Evolutionary conservation across 768 basidiomycete species (phyloP), one percentile per base, ranked within the genome.

Genomic region (Phylloporus arenicola): DNA sequence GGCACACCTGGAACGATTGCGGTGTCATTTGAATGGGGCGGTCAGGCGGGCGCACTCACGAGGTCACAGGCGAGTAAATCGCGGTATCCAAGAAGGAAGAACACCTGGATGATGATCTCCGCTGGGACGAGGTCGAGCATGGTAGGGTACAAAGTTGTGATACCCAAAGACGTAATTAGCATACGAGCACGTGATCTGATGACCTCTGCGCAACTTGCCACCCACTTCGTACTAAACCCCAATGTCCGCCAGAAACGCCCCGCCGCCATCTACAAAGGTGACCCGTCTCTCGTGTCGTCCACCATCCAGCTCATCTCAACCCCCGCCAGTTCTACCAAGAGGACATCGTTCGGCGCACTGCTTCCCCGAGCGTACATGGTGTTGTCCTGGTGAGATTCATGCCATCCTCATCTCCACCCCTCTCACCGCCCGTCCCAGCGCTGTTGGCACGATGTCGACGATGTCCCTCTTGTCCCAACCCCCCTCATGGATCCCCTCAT

Each of bases 401-500:
- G 1, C 24, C n/a, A 27, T 6, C 6, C 4, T 24, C 50, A 20
- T 55, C 51, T 12, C 44, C 27, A 46, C 29, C 33, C 43, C 35
- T 33, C 56, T 55, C 50, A 62, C 43, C 31, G 4, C 7, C 45
- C 38, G n/a, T 34, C 45, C 9, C 63, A 93, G 91, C 81, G 88
- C 69, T 89, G 85, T 60, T 93, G 91, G 92, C 85, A 89, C 54
- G 89, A 92, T 64, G 82, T 83, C 10, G 90, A 93, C 56, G 88
- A 90, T 52, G 63, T 80, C 13, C 76, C 75, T 29, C 68, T 68
- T 0, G 69, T 74, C 3, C 64, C 70, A 24, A 68, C 71, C 31
- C 67, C 67, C 16, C 60, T 74, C 48, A 57, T 72, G 37, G 87
- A 92, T 67, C 86, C 88, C 12, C 73, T 92, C 46, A 81, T 89